Base-by-base conservation (phyloP, 108 stramenopile species). In the Discostella stelligeroides region DNA sequence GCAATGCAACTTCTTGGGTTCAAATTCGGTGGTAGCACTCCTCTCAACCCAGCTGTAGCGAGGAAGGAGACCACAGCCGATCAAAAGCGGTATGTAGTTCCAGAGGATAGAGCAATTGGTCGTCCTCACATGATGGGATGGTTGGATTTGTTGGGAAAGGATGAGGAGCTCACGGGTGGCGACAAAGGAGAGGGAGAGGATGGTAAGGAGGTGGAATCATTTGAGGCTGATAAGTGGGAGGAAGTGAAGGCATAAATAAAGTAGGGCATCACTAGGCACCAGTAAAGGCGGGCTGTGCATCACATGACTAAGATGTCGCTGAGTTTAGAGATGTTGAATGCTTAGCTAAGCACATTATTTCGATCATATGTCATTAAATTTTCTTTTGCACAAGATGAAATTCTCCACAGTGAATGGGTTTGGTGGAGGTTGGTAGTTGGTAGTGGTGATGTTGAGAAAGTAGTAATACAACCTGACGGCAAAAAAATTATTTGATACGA, bases 71-170 rank as follows among this genome's bases (percentile, higher is more conserved):
- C 50, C 9, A 24, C 58, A 18, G 71, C 62, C 56, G 69, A 71
- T 15, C 17, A 78, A 21, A 64, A 73, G 27, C 42, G 59, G 15
- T 93, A 93, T 66, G 66, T 70, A 7, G 85, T 85, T 29, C 92
- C 92, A 0, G 83, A 86, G 55, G 85, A 83, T 63, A 73, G 92
- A 47, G 83, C 86, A 3, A 70, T 75, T 27, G 89, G 92, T 10
- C 84, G 92, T 61, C 88, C 86, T 41, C 92, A 93, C 73, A 87
- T 86, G 60, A 72, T 88, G 61, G 88, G 89, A 25, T 93, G 92
- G 92, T 69, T 93, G 25, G 84, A 90, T 14, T 63, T 81, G 30
- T 63, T 92, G 43, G 69, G 72, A 1, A 75, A 88, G 10, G 76
- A 77, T n/a, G 72, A 85, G 60, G 72, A 78, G 40, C 65, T 78